Evolutionary conservation across 345 rosid species (phyloP).

Genomic region (Stellera chamaejasme): DNA sequence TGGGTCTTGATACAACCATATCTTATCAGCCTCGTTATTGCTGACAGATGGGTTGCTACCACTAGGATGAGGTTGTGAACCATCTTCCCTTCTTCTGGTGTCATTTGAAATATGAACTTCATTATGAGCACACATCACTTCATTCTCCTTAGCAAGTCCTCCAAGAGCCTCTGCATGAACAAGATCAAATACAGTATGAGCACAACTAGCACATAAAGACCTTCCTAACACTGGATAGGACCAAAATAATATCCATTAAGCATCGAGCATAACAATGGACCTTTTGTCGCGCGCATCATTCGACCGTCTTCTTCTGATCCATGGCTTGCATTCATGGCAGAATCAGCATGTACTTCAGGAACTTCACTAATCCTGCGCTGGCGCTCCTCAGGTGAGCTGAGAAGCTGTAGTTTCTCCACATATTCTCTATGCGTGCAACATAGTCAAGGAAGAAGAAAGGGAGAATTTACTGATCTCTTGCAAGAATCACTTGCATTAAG

Average conservation of each 20-base stretch:
- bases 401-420: constrained; percentile 67
- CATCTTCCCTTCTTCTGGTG: constrained; percentile 29
- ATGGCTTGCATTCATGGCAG: constrained; percentile 38
- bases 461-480: constrained; percentile 5
- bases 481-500: constrained; percentile 8
- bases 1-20: constrained; percentile 92
- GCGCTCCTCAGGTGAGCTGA: constrained; percentile 61
- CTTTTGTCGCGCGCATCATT: constrained; percentile 39
- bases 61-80: constrained; percentile 24
- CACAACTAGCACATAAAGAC: too few species aligned
- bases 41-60: constrained; percentile 30
- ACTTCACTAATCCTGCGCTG: constrained; percentile 56
- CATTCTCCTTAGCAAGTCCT: constrained; percentile 13
- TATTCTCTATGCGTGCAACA: constrained; percentile 75
- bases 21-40: constrained; percentile 38
- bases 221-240: too few species aligned
- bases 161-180: too few species aligned
- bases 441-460: constrained; percentile 42
- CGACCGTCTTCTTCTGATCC: constrained; percentile 39
- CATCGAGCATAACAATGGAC: constrained; percentile 12
- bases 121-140: constrained; percentile 15
- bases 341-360: constrained; percentile 64
- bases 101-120: constrained; percentile 27
- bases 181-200: too few species aligned
- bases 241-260: too few species aligned